Conservation (phyloP, 139 green algal genomes). For the Chlorella vulgaris region DNA sequence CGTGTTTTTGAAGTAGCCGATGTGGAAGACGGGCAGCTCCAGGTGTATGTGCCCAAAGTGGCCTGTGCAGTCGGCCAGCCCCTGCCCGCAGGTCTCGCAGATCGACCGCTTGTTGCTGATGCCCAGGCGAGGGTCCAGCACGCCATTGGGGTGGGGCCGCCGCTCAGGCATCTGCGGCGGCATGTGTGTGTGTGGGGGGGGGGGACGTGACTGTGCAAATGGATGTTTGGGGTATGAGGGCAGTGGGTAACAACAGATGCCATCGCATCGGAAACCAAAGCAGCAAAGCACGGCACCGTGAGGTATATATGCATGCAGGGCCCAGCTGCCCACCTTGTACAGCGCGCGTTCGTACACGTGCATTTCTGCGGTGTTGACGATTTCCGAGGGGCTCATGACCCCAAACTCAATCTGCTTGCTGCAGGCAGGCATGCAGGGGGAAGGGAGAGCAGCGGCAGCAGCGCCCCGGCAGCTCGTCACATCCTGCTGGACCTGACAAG, state of each 20-base stretch:
- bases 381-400: slow-evolving; percentile 84
- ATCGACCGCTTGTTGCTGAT: slow-evolving; percentile 78
- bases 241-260: too few relatives aligned
- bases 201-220: too few relatives aligned
- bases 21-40: slow-evolving; percentile 98
- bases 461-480: too few relatives aligned
- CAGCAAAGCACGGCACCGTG: too few relatives aligned
- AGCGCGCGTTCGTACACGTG: slow-evolving; percentile 88
- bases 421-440: slow-evolving; percentile 13
- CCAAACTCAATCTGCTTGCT: slow-evolving; percentile 90
- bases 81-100: slow-evolving; percentile 92
- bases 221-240: too few relatives aligned
- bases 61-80: slow-evolving; percentile 90
- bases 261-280: background rate
- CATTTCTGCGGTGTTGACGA: slow-evolving; percentile 83
- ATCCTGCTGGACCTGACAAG: too few relatives aligned
- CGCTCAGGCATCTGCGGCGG: slow-evolving; percentile 82
- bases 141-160: slow-evolving; percentile 76
- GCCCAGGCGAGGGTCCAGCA: slow-evolving; percentile 89
- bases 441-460: background rate
- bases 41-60: slow-evolving; percentile 98
- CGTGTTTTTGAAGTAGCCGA: slow-evolving; percentile 96
- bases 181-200: background rate
- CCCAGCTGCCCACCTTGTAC: slow-evolving; percentile 75
- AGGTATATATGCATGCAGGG: too few relatives aligned